Evolutionary conservation across 495 filamentous ascomycete genomes (phyloP).

Genomic region (Hypoxylon perforatum): DNA sequence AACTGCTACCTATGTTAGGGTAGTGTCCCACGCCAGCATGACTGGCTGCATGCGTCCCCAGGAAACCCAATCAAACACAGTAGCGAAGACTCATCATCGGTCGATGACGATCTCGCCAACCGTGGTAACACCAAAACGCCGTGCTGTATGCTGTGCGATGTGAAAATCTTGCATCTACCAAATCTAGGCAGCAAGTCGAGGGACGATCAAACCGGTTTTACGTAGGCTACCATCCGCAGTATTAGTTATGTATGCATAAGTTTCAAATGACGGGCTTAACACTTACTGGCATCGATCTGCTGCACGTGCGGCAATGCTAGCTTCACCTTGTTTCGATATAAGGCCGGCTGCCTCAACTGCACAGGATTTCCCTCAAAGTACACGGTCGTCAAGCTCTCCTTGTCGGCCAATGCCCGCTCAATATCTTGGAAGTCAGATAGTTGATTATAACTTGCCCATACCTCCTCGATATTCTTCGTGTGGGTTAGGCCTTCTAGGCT

Average conservation of each 20-base stretch:
- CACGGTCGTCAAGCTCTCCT: constrained; percentile 84
- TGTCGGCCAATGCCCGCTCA: constrained; percentile 80
- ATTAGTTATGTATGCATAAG: constrained; percentile 43
- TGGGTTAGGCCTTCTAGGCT: constrained; percentile 77
- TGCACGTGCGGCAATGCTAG: constrained; percentile 85
- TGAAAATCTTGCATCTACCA: constrained; percentile 7
- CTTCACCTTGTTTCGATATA: constrained; percentile 94
- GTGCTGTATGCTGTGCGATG: constrained; percentile 49
- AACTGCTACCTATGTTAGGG: constrained; percentile 2
- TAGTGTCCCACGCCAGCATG: neutral
- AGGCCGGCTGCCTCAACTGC: constrained; percentile 74
- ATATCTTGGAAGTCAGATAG: constrained; percentile 83
- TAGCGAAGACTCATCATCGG: constrained; percentile 8
- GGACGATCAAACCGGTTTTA: constrained; percentile 36
- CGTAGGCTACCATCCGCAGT: constrained; percentile 52
- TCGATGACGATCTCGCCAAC: constrained; percentile 5
- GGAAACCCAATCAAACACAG: constrained; percentile 15
- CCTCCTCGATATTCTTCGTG: constrained; percentile 79
- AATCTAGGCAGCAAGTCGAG: neutral
- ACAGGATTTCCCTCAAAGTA: constrained; percentile 98
- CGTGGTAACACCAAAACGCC: constrained; percentile 38
- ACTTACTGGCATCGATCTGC: constrained; percentile 98
- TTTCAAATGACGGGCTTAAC: neutral
- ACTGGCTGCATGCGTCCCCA: constrained; percentile 3
- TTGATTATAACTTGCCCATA: constrained; percentile 94